Evolutionary conservation across 2,329 filamentous ascomycete species (phyloP), one percentile per base, ranked within the genome.

Genomic region (Microcera coccophila): DNA sequence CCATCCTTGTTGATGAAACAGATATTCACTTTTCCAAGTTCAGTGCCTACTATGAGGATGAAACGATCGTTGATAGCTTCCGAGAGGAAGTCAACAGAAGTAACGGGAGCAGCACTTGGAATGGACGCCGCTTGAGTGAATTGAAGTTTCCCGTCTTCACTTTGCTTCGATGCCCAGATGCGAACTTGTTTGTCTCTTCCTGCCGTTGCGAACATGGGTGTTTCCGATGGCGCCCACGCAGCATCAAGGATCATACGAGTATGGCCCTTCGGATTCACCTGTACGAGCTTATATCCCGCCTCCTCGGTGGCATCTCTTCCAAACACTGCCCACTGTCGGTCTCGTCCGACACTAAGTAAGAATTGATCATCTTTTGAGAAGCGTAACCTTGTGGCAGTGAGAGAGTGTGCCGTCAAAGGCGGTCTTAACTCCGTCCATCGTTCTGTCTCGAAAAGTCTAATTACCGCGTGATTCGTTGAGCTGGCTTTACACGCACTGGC

Each of bases 401-500:
- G 74, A 0, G 85, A 82, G 66, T 98, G 93, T 2, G 87, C 85
- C n/a, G 81, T 77, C 21, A 98, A 74, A 1, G 91, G 79, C 2
- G 91, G 90, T 45, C 81, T 82, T 32, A 96, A 72, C 67, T 98
- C 90, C 15, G 88, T 85, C 93, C 93, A 98, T 34, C 79, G 79
- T 24, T 75, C 76, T 11, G 90, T 93, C 62, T 95, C 89, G 61
- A 95, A 97, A 7, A 98, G 66, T 16, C 93, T 82, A 57, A 98
- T 88, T 29, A 97, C 90, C 33, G 93, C 93, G 62, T 98, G 93
- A 63, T 96, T 93, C 43, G 91, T 75, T 1, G 90, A 94, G 61
- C 85, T 95, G 15, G 93, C 93, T 59, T 87, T 88, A 71, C 93
- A 98, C 2, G 93, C 90, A 40, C 90, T 96, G 22, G 93, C 93